Percentiles rank a stretch among this genome's conserved stretches.
These are phyloP conservation scores for Leccinum disarticulatum DNA, from an alignment of 768 basidiomycete species.

Conservation along the genomic window DNA sequence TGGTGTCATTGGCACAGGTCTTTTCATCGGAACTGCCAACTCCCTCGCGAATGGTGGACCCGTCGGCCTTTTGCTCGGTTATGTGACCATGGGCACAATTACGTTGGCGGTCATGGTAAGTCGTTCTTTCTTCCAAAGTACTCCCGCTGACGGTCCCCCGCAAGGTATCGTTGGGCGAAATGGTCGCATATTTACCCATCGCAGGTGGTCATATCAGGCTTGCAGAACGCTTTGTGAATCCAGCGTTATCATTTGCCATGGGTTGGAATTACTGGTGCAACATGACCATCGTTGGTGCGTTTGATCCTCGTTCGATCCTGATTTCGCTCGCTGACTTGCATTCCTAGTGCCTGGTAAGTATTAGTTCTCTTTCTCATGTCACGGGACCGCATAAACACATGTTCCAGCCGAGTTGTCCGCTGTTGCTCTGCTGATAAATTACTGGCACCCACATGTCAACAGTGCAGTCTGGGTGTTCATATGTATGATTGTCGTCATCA, in stretches of 20 bases:
- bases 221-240: constrained; percentile 80
- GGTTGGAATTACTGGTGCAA: constrained; percentile 55
- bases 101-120: constrained; percentile 36
- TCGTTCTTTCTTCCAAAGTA: background rate
- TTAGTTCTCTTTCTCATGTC: background rate
- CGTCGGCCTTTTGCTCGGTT: constrained; percentile 42
- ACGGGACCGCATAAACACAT: background rate
- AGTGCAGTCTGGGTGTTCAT: background rate
- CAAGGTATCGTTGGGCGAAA: constrained; percentile 49
- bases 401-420: background rate
- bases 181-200: constrained; percentile 74
- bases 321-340: background rate
- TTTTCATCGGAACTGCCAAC: background rate
- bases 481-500: background rate
- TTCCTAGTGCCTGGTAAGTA: background rate
- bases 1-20: constrained; percentile 35
- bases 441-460: background rate
- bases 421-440: background rate
- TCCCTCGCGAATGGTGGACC: constrained; percentile 40
- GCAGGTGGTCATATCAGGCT: constrained; percentile 80
- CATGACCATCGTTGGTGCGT: constrained; percentile 24
- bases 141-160: too few relatives aligned
- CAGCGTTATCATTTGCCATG: constrained; percentile 59
- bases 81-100: constrained; percentile 32
- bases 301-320: background rate